Conservation (phyloP, 495 filamentous ascomycete genomes). For the Symbiotaphrina buchneri region DNA sequence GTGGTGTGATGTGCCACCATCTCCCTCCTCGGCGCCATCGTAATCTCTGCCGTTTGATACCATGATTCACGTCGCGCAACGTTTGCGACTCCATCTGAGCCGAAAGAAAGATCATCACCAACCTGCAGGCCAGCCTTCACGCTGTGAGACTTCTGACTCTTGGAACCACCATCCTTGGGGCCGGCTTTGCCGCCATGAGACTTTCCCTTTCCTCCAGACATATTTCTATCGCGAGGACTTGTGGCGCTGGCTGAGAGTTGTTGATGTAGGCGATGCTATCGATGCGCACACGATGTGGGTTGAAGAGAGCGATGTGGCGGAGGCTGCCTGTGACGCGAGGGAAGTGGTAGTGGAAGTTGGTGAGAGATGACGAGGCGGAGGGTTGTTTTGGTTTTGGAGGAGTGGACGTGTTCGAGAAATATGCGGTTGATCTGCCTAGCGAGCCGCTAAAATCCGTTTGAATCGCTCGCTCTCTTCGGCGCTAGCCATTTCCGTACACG, state of each 20-base stretch:
- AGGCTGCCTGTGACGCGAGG: too few species aligned
- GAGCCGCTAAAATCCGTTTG: too few species aligned
- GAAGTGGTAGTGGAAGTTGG: too few species aligned
- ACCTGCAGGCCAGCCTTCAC: conserved; percentile 97
- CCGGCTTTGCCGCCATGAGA: conserved; percentile 88
- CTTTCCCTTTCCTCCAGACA: conserved; percentile 86
- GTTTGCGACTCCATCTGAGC: conserved; percentile 3
- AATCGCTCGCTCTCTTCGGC: too few species aligned
- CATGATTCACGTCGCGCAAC: too few species aligned
- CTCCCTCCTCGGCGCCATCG: background rate
- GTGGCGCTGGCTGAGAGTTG: background rate
- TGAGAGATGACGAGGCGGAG: too few species aligned
- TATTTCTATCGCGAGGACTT: conserved; percentile 8
- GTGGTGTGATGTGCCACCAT: background rate
- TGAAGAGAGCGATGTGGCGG: too few species aligned
- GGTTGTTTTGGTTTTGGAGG: conserved; percentile 1
- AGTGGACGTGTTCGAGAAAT: background rate
- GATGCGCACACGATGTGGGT: background rate
- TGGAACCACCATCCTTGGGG: conserved; percentile 40
- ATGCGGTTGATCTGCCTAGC: too few species aligned
- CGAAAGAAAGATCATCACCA: conserved; percentile 18
- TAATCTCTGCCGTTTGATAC: too few species aligned
- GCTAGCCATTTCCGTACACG: too few species aligned
- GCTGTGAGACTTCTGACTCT: conserved; percentile 95
- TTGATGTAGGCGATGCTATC: background rate